phyloP scores from a whole-genome alignment of 768 basidiomycete genomes.

The Coprinellus micaceus region DNA sequence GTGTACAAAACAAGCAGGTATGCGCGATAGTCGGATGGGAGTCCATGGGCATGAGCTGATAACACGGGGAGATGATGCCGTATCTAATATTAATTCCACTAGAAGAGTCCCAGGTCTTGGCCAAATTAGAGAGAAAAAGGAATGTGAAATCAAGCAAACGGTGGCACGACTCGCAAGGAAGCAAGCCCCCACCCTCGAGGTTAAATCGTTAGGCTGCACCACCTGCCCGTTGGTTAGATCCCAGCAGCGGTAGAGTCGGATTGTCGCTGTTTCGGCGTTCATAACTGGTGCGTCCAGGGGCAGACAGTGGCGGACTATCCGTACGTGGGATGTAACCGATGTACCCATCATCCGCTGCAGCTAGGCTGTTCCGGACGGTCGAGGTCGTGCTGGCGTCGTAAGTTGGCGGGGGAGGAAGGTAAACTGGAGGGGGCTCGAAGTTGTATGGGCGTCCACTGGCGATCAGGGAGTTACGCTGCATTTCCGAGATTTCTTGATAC shows the following conservation, averaged over 20 bases:
- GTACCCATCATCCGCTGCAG: conserved; percentile 8
- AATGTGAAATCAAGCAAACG: neutral
- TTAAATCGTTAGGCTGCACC: no score
- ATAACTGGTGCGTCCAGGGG: neutral
- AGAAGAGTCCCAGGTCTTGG: no score
- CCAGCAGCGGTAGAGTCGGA: no score
- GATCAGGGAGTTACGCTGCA: conserved; percentile 34
- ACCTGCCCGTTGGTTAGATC: no score
- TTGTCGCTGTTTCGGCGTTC: no score
- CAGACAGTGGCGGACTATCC: neutral
- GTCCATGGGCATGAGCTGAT: no score
- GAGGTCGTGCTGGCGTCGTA: conserved; percentile 27
- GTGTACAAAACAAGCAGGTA: no score
- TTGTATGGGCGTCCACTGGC: conserved; percentile 27
- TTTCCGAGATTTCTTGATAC: conserved; percentile 48
- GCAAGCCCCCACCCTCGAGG: no score
- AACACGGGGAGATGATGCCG: no score
- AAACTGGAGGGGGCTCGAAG: conserved; percentile 49
- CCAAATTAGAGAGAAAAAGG: neutral
- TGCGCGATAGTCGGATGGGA: no score
- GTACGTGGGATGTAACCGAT: conserved; percentile 1
- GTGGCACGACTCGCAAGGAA: no score
- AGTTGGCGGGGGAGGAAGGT: conserved; percentile 46
- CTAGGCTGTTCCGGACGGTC: neutral
- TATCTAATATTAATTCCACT: no score